Percentiles rank a stretch among this genome's conserved stretches.
Evolutionary conservation across 495 filamentous ascomycete genomes (phyloP).

Genomic region (Antarctomyces pellizariae): DNA sequence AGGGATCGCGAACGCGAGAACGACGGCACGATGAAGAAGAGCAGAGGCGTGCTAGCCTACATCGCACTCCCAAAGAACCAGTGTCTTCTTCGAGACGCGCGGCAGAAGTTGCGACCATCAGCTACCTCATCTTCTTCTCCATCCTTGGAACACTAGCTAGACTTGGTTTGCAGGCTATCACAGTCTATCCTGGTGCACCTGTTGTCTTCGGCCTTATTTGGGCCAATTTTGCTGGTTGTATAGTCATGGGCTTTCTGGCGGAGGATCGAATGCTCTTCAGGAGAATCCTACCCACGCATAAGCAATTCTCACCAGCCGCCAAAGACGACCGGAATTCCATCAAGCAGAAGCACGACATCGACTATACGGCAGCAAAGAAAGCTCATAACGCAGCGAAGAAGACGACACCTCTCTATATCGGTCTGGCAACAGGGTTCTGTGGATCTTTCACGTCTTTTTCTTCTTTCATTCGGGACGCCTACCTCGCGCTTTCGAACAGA

Average conservation of each 20-base stretch:
- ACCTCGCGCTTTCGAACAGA: conserved; percentile 64
- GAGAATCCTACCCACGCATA: conserved; percentile 18
- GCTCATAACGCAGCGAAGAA: conserved; percentile 41
- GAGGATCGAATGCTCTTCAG: conserved; percentile 64
- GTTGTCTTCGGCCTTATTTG: conserved; percentile 54
- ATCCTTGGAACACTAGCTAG: conserved; percentile 70
- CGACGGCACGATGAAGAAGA: conserved; percentile 2
- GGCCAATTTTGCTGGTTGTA: conserved; percentile 72
- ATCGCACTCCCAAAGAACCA: conserved; percentile 1
- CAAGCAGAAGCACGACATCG: conserved; percentile 7
- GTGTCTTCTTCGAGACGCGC: conserved; percentile 23
- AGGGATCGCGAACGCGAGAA: conserved; percentile 2
- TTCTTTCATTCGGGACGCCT: conserved; percentile 64
- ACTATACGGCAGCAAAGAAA: conserved; percentile 21
- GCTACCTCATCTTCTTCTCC: conserved; percentile 70
- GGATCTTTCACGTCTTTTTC: conserved; percentile 86
- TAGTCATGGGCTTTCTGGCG: conserved; percentile 67
- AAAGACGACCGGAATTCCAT: conserved; percentile 13
- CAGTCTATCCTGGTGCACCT: conserved; percentile 58
- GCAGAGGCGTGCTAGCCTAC: conserved; percentile 2
- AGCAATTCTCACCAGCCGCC: conserved; percentile 13
- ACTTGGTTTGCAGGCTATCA: conserved; percentile 61
- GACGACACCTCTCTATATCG: conserved; percentile 73
- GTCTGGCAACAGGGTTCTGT: conserved; percentile 82
- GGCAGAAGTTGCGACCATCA: conserved; percentile 55